Base-by-base conservation (phyloP, 2,329 filamentous ascomycete genomes). In the Venturia effusa region DNA sequence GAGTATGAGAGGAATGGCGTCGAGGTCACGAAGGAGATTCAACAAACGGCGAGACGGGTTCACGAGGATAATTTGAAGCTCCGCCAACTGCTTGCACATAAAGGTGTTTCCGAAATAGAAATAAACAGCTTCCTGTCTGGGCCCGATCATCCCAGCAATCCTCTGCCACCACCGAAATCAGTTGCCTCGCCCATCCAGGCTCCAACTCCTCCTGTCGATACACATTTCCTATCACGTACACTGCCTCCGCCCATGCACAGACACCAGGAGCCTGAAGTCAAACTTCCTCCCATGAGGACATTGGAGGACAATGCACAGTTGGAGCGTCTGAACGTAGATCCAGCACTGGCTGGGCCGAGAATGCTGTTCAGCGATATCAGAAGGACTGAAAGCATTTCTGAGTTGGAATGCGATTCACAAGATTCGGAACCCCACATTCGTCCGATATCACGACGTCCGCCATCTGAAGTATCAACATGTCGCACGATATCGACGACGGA, bases 1-100 rank as follows among this genome's bases (percentile, higher is more conserved):
- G 78, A 79, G 34, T 80, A 79, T 69, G 80, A 83, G 72, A 72
- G 71, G n/a, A 74, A 71, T 5, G 81, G 79, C 27, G 75, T 80
- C 19, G 74, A 78, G 63, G 82, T 82, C 4, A 80, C 79, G 2
- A 68, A 79, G 13, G 79, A 81, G 69, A 81, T 85, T 78, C 83
- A 84, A 70, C 75, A 74, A 34, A 80, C 79, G 0, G 82, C 82
- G 5, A 77, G 80, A 27, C 74, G 72, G 63, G 80, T 84, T 22
- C 78, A 77, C 19, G 68, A 75, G 37, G 79, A 82, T 67, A 84
- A 84, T 66, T 72, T 72, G 60, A 70, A 75, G 37, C 71, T 84
- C 32, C 74, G 78, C 17, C 71, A 72, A 45, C 71, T 83, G 64
- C 73, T 82, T 24, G 59, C 51, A 27, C 39, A 19, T 30, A 60